Base-by-base conservation (phyloP, 257 asterid genomes). In the Capsicum chinense region DNA sequence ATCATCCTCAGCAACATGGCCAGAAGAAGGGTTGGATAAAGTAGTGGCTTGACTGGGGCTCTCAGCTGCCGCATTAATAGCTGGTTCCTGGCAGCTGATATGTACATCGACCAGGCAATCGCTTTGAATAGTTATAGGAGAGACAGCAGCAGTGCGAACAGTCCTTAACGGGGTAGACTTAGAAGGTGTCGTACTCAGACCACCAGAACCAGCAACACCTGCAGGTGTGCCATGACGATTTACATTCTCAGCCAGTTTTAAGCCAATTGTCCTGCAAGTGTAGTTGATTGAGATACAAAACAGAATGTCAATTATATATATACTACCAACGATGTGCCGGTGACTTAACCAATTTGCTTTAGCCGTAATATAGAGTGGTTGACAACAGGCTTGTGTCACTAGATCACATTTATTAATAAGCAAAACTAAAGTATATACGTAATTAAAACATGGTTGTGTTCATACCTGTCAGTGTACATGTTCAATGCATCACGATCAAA, bases 221-320 rank as follows among this genome's bases (percentile, higher is more conserved):
- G 89, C 81, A 83, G 87, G 85, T 69, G 87, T 83, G 85, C 89
- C 80, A 80, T 84, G 80, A 88, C 85, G 91, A 78, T 86, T 84
- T 82, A 94, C 94, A 60, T 90, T 89, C 90, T 94, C 98, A 4
- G 97, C 95, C 81, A 89, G 84, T 87, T 90, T 93, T 82, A 93
- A 74, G 56, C 85, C 90, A 83, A 85, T 84, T 59, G 78, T 91
- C 94, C 98, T 95, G 94, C 88, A 88, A 86, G 84, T 66, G 71
- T 82, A 83, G 83, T 85, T 69, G 79, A 71, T 67, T 79, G 33
- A 39, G 71, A 88, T 68, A 79, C 26, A 56, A 68, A 85, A 81
- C 71, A 86, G 62, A 71, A 84, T 62, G 79, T 54, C 66, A 64
- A 83, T 76, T 79, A 66, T 56, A 52, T 80, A 71, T 71, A 86